Percentiles rank a stretch among this genome's conserved stretches.
Evolutionary conservation across 1,284 basidiomycete genomes (phyloP).

Genomic region (Marasmius tenuissimus): DNA sequence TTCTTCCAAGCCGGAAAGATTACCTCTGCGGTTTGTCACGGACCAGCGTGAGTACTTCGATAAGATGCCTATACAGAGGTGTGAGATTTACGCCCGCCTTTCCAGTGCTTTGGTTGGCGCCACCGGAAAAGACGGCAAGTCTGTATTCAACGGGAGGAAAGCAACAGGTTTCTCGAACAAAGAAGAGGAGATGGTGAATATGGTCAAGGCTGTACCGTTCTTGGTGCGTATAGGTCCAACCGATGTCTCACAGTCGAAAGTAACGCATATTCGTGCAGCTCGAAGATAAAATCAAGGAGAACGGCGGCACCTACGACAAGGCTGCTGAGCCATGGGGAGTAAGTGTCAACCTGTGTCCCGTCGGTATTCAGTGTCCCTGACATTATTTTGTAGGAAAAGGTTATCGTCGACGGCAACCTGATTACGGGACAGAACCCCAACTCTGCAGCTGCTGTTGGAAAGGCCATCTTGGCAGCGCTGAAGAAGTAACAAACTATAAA

Average conservation of each 20-base stretch:
- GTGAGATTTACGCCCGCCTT: too few relatives aligned
- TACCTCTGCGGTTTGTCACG: constrained; percentile 74
- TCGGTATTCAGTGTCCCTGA: not conserved
- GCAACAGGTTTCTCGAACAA: constrained; percentile 72
- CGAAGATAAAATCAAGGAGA: constrained; percentile 57
- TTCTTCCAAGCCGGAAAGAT: constrained; percentile 64
- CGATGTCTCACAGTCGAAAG: constrained; percentile 15
- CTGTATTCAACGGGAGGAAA: constrained; percentile 62
- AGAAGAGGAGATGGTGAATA: constrained; percentile 52
- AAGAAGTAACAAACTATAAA: constrained; percentile 3
- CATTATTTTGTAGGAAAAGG: constrained; percentile 29
- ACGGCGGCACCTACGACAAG: constrained; percentile 69
- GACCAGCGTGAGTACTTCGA: constrained; percentile 47
- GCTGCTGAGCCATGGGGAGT: constrained; percentile 57
- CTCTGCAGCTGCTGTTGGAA: constrained; percentile 50
- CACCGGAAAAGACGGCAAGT: constrained; percentile 53
- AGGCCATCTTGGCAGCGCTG: constrained; percentile 39
- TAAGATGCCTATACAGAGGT: too few relatives aligned
- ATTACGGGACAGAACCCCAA: constrained; percentile 76
- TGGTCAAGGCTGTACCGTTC: constrained; percentile 1
- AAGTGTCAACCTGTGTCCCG: constrained; percentile 22
- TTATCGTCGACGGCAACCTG: constrained; percentile 42
- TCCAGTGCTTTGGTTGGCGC: constrained; percentile 52
- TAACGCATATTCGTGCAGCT: constrained; percentile 33
- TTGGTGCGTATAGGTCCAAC: constrained; percentile 51